phyloP scores from a whole-genome alignment of 306 rosid genomes.

The Coriaria nepalensis region DNA sequence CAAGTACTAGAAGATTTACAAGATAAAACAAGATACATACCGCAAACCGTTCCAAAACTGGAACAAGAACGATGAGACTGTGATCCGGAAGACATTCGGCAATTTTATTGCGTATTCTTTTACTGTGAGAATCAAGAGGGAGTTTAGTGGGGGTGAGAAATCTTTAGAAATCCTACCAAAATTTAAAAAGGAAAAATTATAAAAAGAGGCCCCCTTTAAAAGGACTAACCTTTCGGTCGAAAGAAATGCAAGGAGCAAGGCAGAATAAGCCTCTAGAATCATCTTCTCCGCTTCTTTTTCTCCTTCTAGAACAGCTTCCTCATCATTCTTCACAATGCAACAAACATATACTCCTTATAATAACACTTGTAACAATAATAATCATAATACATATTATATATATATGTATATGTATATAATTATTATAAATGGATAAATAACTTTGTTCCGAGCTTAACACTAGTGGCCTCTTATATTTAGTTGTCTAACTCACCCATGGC shows the following conservation, averaged over 20 bases:
- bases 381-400: too few relatives aligned
- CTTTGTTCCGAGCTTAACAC: not conserved
- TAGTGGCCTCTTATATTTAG: not conserved
- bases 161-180: constrained; percentile 1
- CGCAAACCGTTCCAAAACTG: constrained; percentile 96
- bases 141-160: constrained; percentile 3
- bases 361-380: not conserved
- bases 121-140: constrained; percentile 19
- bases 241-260: constrained; percentile 47
- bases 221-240: constrained; percentile 41
- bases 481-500: constrained; percentile 35
- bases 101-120: constrained; percentile 30
- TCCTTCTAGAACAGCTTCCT: constrained; percentile 69
- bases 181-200: not conserved
- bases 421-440: too few relatives aligned
- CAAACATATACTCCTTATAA: constrained; percentile 9
- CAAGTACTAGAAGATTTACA: not conserved
- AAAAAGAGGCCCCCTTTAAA: not conserved
- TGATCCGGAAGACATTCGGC: constrained; percentile 40
- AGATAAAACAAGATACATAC: constrained; percentile 32
- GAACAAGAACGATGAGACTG: constrained; percentile 69
- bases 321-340: constrained; percentile 52
- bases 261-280: constrained; percentile 49
- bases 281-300: constrained; percentile 87
- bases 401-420: too few relatives aligned